phyloP scores from a whole-genome alignment of 1,139 yeast species.

The Diutina sp. region DNA sequence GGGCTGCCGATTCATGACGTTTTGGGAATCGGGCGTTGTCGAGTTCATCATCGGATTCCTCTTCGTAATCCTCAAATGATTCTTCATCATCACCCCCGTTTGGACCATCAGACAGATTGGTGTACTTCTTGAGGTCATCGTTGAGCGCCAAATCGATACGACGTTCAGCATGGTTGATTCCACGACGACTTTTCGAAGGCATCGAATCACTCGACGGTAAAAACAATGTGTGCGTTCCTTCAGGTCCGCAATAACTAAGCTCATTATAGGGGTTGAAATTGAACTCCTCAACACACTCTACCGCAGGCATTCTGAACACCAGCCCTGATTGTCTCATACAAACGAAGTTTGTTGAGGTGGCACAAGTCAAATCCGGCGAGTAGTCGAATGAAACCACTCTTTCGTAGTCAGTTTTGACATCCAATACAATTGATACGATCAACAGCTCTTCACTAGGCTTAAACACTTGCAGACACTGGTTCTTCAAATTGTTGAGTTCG shows the following conservation, averaged over 20 bases:
- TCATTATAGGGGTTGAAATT: constrained; percentile 65
- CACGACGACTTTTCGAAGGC: background rate
- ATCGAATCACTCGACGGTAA: background rate
- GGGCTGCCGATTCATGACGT: background rate
- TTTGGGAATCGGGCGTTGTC: background rate
- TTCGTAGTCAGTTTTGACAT: constrained; percentile 65
- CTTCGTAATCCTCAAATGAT: background rate
- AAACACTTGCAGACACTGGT: constrained; percentile 24
- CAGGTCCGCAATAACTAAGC: constrained; percentile 53
- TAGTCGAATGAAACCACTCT: constrained; percentile 81
- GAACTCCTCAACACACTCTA: constrained; percentile 53
- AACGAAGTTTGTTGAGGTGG: constrained; percentile 44
- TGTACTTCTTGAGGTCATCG: background rate
- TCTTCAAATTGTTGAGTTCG: constrained; percentile 13
- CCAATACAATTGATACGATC: constrained; percentile 68
- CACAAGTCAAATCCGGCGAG: constrained; percentile 38
- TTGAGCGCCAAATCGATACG: constrained; percentile 1
- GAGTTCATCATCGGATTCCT: background rate
- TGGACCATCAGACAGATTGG: background rate
- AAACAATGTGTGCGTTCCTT: constrained; percentile 35
- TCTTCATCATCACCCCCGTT: background rate
- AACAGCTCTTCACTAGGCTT: constrained; percentile 36
- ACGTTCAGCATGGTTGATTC: background rate
- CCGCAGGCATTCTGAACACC: constrained; percentile 66
- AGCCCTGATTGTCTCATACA: constrained; percentile 89